phyloP scores from a whole-genome alignment of 306 rosid species.

The Vigna hirtella region DNA sequence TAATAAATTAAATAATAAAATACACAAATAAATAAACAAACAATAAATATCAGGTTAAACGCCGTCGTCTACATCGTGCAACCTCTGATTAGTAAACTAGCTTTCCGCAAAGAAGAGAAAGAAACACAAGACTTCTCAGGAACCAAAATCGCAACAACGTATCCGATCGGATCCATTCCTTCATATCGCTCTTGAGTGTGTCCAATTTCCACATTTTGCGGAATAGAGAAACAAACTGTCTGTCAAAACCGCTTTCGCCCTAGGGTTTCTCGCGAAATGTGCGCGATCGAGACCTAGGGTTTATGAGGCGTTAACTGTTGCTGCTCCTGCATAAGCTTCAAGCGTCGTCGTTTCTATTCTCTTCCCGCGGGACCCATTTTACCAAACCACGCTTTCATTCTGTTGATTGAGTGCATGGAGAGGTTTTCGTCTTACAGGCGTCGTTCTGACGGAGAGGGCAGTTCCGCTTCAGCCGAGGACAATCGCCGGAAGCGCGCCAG shows the following conservation, averaged over 20 bases:
- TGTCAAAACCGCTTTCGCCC: background rate
- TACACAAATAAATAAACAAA: background rate
- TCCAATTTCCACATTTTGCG: background rate
- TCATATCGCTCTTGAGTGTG: background rate
- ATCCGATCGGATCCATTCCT: slow-evolving; percentile 35
- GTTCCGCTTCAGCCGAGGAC: slow-evolving; percentile 56
- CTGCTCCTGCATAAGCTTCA: slow-evolving; percentile 60
- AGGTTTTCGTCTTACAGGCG: slow-evolving; percentile 38
- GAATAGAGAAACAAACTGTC: background rate
- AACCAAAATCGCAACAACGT: slow-evolving; percentile 40
- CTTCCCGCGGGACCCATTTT: background rate
- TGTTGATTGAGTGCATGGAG: slow-evolving; percentile 47
- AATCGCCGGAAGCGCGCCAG: slow-evolving; percentile 71
- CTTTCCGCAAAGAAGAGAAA: background rate
- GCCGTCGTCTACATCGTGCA: slow-evolving; percentile 23
- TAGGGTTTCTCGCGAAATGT: slow-evolving; percentile 48
- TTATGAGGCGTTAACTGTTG: slow-evolving; percentile 56
- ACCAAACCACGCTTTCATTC: slow-evolving; percentile 30
- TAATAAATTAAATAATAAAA: background rate
- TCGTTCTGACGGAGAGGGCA: slow-evolving; percentile 64
- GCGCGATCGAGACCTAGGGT: slow-evolving; percentile 71
- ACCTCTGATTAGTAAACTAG: background rate
- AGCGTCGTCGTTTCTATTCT: background rate
- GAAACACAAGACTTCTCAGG: background rate
- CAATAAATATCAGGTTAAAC: background rate